Percentiles rank a stretch among this genome's conserved stretches.
These are phyloP conservation scores for Phytophthora palmivora DNA, from an alignment of 352 stramenopile species.

Conservation along the genomic window DNA sequence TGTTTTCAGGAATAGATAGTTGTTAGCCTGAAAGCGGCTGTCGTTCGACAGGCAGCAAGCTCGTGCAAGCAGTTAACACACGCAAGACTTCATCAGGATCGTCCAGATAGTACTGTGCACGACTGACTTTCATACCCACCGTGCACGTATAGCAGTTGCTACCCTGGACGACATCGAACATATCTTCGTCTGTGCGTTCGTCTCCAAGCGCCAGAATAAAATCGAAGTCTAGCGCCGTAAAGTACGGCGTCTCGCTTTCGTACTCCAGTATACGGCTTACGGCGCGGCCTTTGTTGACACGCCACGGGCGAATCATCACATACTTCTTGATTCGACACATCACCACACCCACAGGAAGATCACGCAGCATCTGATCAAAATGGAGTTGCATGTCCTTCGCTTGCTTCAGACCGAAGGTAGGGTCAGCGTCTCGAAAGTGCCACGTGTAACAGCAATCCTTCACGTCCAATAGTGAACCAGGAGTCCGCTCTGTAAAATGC, in stretches of 20 bases:
- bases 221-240: constrained; percentile 81
- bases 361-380: constrained; percentile 90
- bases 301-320: constrained; percentile 85
- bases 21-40: constrained; percentile 34
- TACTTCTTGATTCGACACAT: constrained; percentile 93
- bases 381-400: constrained; percentile 91
- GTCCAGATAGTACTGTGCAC: constrained; percentile 85
- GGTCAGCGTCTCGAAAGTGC: constrained; percentile 89
- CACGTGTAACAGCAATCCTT: constrained; percentile 91
- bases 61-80: constrained; percentile 77
- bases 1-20: constrained; percentile 17
- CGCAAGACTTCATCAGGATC: constrained; percentile 82
- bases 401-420: constrained; percentile 86
- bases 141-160: constrained; percentile 91
- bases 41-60: constrained; percentile 46
- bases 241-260: constrained; percentile 78
- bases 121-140: constrained; percentile 89
- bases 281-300: constrained; percentile 88
- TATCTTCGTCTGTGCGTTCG: constrained; percentile 90
- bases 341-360: constrained; percentile 83
- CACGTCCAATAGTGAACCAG: constrained; percentile 82
- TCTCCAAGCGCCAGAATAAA: constrained; percentile 89
- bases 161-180: constrained; percentile 91
- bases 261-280: constrained; percentile 88
- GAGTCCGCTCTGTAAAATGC: constrained; percentile 89